These are phyloP conservation scores for Hypoxylon lenormandii DNA, from an alignment of 495 filamentous ascomycete species.

Conservation along the genomic window DNA sequence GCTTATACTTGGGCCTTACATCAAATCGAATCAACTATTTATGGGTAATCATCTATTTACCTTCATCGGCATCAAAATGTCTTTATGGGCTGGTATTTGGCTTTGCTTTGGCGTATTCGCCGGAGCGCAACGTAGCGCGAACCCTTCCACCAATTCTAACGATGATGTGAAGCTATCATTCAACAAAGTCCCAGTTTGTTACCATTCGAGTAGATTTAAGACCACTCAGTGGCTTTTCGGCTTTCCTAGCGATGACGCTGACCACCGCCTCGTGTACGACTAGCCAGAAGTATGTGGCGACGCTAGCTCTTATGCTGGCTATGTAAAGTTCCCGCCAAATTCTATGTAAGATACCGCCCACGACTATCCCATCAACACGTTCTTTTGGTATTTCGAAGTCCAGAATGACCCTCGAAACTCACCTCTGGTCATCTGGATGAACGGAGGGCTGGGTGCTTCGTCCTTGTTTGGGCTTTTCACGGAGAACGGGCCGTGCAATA, in stretches of 20 bases:
- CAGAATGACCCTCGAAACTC: constrained; percentile 66
- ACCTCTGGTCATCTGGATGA: constrained; percentile 73
- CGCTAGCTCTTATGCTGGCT: constrained; percentile 58
- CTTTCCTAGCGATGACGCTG: constrained; percentile 18
- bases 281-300: constrained; percentile 49
- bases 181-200: constrained; percentile 16
- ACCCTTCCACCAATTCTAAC: constrained; percentile 8
- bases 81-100: constrained; percentile 18
- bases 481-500: constrained; percentile 64
- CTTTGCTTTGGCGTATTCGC: constrained; percentile 23
- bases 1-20: no score
- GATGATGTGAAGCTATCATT: constrained; percentile 4
- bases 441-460: constrained; percentile 70
- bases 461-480: constrained; percentile 72
- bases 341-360: constrained; percentile 46
- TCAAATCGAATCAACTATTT: no score
- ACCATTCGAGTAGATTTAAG: constrained; percentile 10
- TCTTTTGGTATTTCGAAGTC: constrained; percentile 81
- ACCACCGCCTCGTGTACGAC: constrained; percentile 1
- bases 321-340: constrained; percentile 57
- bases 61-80: background rate
- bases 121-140: background rate
- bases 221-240: no score
- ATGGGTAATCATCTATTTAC: no score
- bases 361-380: constrained; percentile 76